Base-by-base conservation (phyloP, 768 basidiomycete genomes). In the Leccinum sublutescens region DNA sequence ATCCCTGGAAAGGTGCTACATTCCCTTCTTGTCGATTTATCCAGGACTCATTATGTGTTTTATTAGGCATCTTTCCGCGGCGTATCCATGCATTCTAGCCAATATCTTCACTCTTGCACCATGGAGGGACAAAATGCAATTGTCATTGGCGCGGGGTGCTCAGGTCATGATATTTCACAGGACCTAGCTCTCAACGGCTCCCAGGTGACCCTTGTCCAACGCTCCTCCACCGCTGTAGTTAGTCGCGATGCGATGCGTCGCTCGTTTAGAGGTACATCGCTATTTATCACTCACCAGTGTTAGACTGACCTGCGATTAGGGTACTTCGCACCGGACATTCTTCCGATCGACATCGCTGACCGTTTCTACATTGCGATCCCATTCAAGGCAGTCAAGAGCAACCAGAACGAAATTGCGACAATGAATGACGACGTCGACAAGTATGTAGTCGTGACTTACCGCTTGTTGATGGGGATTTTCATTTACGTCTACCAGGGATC, bases 61-160 rank as follows among this genome's bases (percentile, higher is more conserved):
- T 5, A 34, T 34, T 21, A 52, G 50, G 29, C 29, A 21, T 33
- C 31, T 31, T 52, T 52, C 19, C n/a, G n/a, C 5, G 50, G 50
- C n/a, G 21, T 19, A 3, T 52, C 10, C 33, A 33, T 52, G 19
- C 50, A 52, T 19, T 52, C 29, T 11, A 52, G 50, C 31, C 31
- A 21, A 33, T 52, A 52, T 21, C 21, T 29, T 31, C 19, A 52
- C 17, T 52, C 50, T 5, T 21, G 19, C 31, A 14, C 33, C 12
- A 2, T 5, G 4, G 5, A 48, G 12, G 27, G 49, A 17, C 50
- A 34, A 23, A 61, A 60, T 29, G 59, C 50, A 0, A 53, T 50
- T 3, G 53, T 62, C 21, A n/a, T 62, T n/a, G 60, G 59, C 5
- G 59, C 38, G n/a, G 60, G 60, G n/a, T 62, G 60, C 25, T 62